A percentile compares a stretch with the other conserved stretches of the same genome.
These are phyloP conservation scores for Tremellales sp. DNA, from an alignment of 1,284 basidiomycete species.

Conservation along the genomic window DNA sequence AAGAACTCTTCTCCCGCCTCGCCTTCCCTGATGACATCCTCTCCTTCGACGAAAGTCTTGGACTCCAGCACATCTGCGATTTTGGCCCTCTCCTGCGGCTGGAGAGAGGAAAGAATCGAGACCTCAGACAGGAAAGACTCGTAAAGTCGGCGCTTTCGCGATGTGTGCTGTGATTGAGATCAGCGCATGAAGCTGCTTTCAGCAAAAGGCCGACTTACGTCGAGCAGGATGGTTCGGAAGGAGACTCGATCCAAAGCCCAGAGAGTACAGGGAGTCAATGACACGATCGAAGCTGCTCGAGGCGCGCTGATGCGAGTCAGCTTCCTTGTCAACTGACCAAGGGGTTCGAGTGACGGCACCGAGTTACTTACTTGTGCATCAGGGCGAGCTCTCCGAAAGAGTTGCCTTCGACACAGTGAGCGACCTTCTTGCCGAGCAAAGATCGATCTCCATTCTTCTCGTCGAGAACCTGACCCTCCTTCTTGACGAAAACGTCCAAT, in stretches of 20 bases:
- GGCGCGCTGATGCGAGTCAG: conserved; percentile 67
- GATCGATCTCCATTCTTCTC: conserved; percentile 58
- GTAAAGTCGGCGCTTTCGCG: conserved; percentile 87
- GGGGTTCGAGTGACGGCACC: neutral
- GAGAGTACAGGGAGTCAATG: conserved; percentile 75
- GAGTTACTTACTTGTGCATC: conserved; percentile 78
- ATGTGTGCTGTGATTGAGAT: conserved; percentile 53
- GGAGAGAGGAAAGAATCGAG: conserved; percentile 77
- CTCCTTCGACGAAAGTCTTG: conserved; percentile 72
- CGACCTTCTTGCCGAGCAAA: conserved; percentile 67
- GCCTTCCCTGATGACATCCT: conserved; percentile 83
- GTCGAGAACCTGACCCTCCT: conserved; percentile 48
- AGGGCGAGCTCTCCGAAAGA: conserved; percentile 96
- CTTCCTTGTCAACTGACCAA: neutral
- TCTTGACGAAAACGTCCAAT: conserved; percentile 78
- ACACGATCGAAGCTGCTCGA: conserved; percentile 87
- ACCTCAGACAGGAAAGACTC: conserved; percentile 93
- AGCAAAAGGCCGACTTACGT: conserved; percentile 50
- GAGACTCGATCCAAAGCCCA: conserved; percentile 97
- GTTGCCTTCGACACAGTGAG: conserved; percentile 76
- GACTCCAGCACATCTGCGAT: conserved; percentile 93
- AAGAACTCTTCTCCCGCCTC: conserved; percentile 97
- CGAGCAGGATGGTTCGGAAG: conserved; percentile 95
- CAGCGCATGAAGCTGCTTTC: neutral
- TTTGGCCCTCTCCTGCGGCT: conserved; percentile 85